Percentiles rank a stretch among this genome's conserved stretches.
Conservation (phyloP, 164 flowering plant genomes). For the Akebia trifoliata region DNA sequence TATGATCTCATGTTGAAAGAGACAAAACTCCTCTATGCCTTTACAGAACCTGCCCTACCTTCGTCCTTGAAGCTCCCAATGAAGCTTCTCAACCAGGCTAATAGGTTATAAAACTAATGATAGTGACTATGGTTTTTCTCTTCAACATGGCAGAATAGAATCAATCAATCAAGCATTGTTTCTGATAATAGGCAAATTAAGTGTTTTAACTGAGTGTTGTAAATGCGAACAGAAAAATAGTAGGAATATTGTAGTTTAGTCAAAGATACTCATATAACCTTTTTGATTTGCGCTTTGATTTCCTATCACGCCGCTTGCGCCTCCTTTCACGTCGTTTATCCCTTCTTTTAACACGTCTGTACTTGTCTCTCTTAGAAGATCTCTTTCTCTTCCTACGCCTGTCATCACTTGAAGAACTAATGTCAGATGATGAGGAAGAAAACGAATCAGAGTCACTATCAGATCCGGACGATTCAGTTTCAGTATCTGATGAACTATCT, state of each 20-base stretch:
- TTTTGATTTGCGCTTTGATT: constrained; percentile 68
- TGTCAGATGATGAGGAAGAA: constrained; percentile 56
- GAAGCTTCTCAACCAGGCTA: too few relatives aligned
- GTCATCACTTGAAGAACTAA: constrained; percentile 88
- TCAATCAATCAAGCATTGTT: too few relatives aligned
- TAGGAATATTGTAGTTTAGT: not conserved
- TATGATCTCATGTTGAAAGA: too few relatives aligned
- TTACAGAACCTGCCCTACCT: too few relatives aligned
- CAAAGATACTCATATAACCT: constrained; percentile 35
- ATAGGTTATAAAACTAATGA: too few relatives aligned
- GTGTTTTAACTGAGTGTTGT: too few relatives aligned
- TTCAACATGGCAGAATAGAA: too few relatives aligned
- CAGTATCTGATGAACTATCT: constrained; percentile 75
- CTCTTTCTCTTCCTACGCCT: constrained; percentile 72
- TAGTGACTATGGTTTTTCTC: too few relatives aligned
- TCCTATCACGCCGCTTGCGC: constrained; percentile 64
- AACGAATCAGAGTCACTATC: constrained; percentile 60
- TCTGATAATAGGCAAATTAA: too few relatives aligned
- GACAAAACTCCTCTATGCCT: too few relatives aligned
- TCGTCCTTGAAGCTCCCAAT: too few relatives aligned
- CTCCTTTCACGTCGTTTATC: constrained; percentile 64
- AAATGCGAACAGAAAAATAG: not conserved
- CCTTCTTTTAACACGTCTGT: constrained; percentile 58
- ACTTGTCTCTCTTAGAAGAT: constrained; percentile 62
- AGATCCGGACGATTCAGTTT: constrained; percentile 56